phyloP scores from a whole-genome alignment of 805 yeast species.

The Ogataea pini region DNA sequence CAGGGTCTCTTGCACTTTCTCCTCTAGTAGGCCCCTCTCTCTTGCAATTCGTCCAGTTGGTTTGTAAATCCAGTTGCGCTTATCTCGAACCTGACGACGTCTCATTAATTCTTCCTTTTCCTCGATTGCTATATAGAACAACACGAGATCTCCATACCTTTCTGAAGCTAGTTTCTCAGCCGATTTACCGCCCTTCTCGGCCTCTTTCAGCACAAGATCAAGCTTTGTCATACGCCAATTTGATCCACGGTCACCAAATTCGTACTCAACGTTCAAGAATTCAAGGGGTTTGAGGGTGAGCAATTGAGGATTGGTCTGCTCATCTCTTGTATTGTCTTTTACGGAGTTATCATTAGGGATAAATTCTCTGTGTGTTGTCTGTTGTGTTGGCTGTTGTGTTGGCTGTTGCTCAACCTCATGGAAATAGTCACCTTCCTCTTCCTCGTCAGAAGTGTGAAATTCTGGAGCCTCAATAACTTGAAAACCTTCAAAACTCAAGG shows the following conservation, averaged over 20 bases:
- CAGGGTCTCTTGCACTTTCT: not conserved
- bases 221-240: conserved; percentile 42
- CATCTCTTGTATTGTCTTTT: no score
- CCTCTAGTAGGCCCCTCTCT: conserved; percentile 18
- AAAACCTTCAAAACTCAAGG: conserved; percentile 20
- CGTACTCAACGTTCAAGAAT: conserved; percentile 29
- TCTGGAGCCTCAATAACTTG: conserved; percentile 28
- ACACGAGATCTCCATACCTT: conserved; percentile 29
- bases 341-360: not conserved
- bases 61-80: conserved; percentile 24
- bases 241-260: conserved; percentile 41
- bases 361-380: not conserved
- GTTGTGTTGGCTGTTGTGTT: not conserved
- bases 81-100: conserved; percentile 17
- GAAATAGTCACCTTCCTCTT: no score
- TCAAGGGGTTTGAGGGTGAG: no score
- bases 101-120: conserved; percentile 34
- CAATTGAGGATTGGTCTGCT: no score
- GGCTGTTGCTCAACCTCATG: not conserved
- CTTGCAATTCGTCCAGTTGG: conserved; percentile 29
- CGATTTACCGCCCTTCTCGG: conserved; percentile 20
- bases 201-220: conserved; percentile 22
- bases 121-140: conserved; percentile 36
- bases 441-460: conserved; percentile 27
- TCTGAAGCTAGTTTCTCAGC: conserved; percentile 32